phyloP scores from a whole-genome alignment of 768 basidiomycete genomes.

The Arthromyces matolae region DNA sequence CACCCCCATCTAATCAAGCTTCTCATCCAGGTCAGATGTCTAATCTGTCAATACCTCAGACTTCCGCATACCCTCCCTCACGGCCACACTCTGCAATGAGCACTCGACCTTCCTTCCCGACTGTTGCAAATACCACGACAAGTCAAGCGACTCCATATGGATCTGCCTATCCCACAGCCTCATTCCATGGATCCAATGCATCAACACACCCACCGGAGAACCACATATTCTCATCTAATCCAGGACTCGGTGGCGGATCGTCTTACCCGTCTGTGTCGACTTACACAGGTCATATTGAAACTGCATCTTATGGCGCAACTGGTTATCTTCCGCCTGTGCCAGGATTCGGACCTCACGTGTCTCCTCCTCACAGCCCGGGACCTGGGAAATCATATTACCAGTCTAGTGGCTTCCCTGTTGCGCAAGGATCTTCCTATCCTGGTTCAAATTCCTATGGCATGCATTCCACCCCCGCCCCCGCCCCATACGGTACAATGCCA shows the following conservation, averaged over 20 bases:
- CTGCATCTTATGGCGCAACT: conserved; percentile 13
- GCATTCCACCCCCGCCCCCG: conserved; percentile 4
- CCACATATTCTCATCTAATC: conserved; percentile 19
- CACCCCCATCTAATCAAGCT: conserved; percentile 10
- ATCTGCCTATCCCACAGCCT: conserved; percentile 2
- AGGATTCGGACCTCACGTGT: too few relatives aligned
- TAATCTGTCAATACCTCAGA: conserved; percentile 30
- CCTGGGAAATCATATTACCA: conserved; percentile 11
- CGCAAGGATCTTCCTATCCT: conserved; percentile 23
- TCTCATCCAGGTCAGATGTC: conserved; percentile 15
- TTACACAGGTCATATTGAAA: conserved; percentile 15
- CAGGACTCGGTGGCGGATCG: conserved; percentile 5
- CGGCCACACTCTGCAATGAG: conserved; percentile 24
- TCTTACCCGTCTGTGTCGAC: conserved; percentile 15
- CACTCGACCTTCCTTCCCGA: conserved; percentile 3
- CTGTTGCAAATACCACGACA: background rate
- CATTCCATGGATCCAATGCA: conserved; percentile 9
- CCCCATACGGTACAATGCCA: conserved; percentile 6
- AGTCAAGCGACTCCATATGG: conserved; percentile 5
- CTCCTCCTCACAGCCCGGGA: conserved; percentile 22
- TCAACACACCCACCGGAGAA: conserved; percentile 7
- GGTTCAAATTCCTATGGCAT: conserved; percentile 15
- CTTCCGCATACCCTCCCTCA: conserved; percentile 19
- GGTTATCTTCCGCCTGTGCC: conserved; percentile 8
- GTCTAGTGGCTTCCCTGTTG: conserved; percentile 13